Conservation (phyloP, 495 filamentous ascomycete species). For the Aspergillus diversus region DNA sequence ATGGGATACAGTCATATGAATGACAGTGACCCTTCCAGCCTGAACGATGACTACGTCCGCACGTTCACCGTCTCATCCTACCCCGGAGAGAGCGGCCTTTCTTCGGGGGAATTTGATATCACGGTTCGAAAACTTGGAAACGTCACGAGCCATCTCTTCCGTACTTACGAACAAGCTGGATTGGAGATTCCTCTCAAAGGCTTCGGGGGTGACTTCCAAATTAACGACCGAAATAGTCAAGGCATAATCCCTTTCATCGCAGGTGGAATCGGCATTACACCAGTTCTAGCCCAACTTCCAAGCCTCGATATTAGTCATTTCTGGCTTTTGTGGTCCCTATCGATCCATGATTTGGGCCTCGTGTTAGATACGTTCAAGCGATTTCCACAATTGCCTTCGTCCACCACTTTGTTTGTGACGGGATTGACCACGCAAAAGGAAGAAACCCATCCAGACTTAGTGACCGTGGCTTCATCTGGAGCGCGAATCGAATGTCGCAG, state of each 20-base stretch:
- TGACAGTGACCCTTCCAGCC: conserved; percentile 71
- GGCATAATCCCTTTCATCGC: conserved; percentile 59
- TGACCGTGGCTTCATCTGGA: conserved; percentile 39
- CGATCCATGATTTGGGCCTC: conserved; percentile 61
- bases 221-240: conserved; percentile 45
- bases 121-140: conserved; percentile 68
- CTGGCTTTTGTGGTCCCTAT: conserved; percentile 68
- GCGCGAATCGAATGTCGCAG: conserved; percentile 53
- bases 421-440: conserved; percentile 35
- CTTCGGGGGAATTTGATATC: conserved; percentile 65
- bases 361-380: conserved; percentile 61
- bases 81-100: conserved; percentile 38
- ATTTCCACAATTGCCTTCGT: conserved; percentile 52
- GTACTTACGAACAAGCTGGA: conserved; percentile 50
- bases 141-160: conserved; percentile 67
- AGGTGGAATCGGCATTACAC: conserved; percentile 82
- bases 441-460: conserved; percentile 21
- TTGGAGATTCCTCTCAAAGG: conserved; percentile 70
- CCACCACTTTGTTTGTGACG: conserved; percentile 65
- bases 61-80: conserved; percentile 77
- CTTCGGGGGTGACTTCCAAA: conserved; percentile 69
- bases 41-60: conserved; percentile 82
- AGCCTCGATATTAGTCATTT: conserved; percentile 49
- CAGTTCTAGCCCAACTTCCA: conserved; percentile 66
- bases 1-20: conserved; percentile 80